Conservation (phyloP, 1,284 basidiomycete genomes). For the Cutaneotrichosporon sp. region DNA sequence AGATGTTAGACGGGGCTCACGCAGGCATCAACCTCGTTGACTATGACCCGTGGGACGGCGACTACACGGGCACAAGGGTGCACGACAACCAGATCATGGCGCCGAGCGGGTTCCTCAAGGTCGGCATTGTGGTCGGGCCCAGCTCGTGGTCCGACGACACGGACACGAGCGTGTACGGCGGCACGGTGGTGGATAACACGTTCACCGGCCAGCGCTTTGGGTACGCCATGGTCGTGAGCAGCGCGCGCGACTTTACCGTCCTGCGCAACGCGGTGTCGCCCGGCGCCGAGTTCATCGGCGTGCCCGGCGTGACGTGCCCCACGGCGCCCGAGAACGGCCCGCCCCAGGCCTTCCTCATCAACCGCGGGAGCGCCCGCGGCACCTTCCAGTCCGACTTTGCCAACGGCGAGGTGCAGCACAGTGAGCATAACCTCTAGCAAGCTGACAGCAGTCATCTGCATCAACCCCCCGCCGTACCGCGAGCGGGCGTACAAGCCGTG, state of each 20-base stretch:
- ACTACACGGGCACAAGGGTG: constrained; percentile 49
- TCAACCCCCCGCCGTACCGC: constrained; percentile 44
- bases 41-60: constrained; percentile 53
- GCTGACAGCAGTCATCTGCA: constrained; percentile 49
- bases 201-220: constrained; percentile 51
- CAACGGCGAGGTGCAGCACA: constrained; percentile 56
- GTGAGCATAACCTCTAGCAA: constrained; percentile 36
- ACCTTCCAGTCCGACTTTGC: constrained; percentile 52
- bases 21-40: constrained; percentile 53
- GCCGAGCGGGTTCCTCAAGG: constrained; percentile 49
- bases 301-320: constrained; percentile 47
- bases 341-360: constrained; percentile 51
- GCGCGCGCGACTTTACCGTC: constrained; percentile 49
- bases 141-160: constrained; percentile 55
- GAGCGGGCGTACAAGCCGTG: constrained; percentile 47
- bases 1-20: constrained; percentile 18
- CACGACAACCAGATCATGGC: constrained; percentile 52
- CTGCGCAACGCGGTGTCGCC: constrained; percentile 43
- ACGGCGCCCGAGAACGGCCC: constrained; percentile 49
- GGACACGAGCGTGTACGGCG: constrained; percentile 48
- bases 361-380: constrained; percentile 48
- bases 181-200: constrained; percentile 47
- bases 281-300: constrained; percentile 43
- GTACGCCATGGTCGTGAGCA: constrained; percentile 53
- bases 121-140: constrained; percentile 53